These are phyloP conservation scores for Irpex sp. DNA, from an alignment of 1,284 basidiomycete genomes.

Conservation along the genomic window DNA sequence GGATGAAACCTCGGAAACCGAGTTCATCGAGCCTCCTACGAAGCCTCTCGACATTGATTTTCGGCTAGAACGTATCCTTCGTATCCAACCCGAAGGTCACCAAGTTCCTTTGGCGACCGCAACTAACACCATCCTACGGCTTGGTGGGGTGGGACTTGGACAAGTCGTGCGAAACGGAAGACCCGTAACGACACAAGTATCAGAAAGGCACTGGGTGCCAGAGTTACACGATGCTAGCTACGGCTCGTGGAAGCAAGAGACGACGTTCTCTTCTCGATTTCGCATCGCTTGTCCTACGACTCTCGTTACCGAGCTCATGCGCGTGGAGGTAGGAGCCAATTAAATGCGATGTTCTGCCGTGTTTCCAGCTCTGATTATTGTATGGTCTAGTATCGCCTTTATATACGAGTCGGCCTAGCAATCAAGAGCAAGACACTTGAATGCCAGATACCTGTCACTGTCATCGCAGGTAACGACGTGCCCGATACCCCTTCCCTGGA, in stretches of 20 bases:
- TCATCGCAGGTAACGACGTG: background rate
- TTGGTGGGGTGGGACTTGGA: constrained; percentile 6
- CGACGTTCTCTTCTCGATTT: constrained; percentile 13
- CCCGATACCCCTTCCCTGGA: background rate
- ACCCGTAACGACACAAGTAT: background rate
- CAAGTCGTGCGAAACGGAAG: background rate
- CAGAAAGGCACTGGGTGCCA: constrained; percentile 17
- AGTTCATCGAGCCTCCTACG: constrained; percentile 11
- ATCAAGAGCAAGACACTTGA: constrained; percentile 7
- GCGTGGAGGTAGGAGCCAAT: background rate
- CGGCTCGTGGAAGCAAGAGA: constrained; percentile 17
- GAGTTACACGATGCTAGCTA: constrained; percentile 4
- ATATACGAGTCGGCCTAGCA: constrained; percentile 8
- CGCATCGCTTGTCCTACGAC: constrained; percentile 6
- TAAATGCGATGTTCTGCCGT: background rate
- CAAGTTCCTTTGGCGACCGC: background rate
- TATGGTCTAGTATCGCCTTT: constrained; percentile 4
- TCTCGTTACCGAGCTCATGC: constrained; percentile 3
- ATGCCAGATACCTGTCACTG: constrained; percentile 1
- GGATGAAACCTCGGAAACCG: constrained; percentile 6
- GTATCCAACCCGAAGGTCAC: background rate
- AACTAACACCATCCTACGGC: background rate
- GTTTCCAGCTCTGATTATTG: background rate
- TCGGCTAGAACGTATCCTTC: constrained; percentile 6
- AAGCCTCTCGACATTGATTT: constrained; percentile 13